Conservation (phyloP, 495 filamentous ascomycete species). For the Glarea lozoyensis region DNA sequence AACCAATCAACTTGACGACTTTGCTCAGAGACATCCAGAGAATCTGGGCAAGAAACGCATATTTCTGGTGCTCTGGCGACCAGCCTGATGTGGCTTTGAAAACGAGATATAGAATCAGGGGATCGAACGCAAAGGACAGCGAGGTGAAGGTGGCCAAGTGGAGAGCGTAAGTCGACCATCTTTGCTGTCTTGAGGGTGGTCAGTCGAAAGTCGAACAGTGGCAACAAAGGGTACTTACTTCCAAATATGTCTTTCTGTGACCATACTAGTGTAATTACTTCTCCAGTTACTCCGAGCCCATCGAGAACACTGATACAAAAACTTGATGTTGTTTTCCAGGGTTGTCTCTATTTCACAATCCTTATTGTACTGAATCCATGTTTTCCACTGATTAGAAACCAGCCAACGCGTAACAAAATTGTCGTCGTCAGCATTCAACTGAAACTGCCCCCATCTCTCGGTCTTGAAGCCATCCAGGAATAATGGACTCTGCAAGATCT, state of each 20-base stretch:
- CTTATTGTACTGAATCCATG: constrained; percentile 65
- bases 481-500: constrained; percentile 66
- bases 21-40: constrained; percentile 65
- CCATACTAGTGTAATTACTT: constrained; percentile 70
- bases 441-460: constrained; percentile 63
- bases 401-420: constrained; percentile 80
- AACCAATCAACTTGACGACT: constrained; percentile 64
- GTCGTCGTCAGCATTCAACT: constrained; percentile 76
- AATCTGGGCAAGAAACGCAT: constrained; percentile 40
- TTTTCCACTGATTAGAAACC: constrained; percentile 66
- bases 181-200: constrained; percentile 45
- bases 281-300: constrained; percentile 80
- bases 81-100: constrained; percentile 36
- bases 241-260: constrained; percentile 59
- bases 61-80: constrained; percentile 29
- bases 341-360: constrained; percentile 70
- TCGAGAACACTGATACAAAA: constrained; percentile 67
- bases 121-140: constrained; percentile 56
- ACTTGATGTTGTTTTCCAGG: constrained; percentile 63
- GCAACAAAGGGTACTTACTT: constrained; percentile 40
- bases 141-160: constrained; percentile 67
- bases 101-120: constrained; percentile 48
- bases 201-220: not conserved
- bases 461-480: constrained; percentile 67
- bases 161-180: constrained; percentile 69